Conservation (phyloP, 768 basidiomycete species). For the Saitozyma podzolica region DNA sequence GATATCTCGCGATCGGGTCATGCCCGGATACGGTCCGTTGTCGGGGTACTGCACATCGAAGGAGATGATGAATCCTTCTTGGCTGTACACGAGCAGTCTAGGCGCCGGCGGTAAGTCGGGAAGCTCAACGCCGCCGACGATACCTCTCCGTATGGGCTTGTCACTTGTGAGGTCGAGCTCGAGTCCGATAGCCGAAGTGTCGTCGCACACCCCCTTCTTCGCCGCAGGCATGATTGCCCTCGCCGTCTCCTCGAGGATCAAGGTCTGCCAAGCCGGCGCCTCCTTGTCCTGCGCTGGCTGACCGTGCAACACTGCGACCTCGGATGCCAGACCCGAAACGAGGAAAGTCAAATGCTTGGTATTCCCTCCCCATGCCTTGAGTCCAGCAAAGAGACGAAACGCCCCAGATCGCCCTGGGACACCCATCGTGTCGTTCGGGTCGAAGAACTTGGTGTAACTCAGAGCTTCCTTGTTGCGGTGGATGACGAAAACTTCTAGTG, state of each 20-base stretch:
- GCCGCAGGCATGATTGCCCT: constrained; percentile 48
- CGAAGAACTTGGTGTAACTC: constrained; percentile 48
- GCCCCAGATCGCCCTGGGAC: constrained; percentile 41
- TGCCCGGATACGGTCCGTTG: constrained; percentile 41
- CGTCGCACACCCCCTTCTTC: constrained; percentile 42
- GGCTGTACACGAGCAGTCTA: constrained; percentile 49
- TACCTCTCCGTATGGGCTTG: constrained; percentile 40
- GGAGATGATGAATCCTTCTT: constrained; percentile 51
- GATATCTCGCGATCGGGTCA: constrained; percentile 36
- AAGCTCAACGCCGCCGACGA: constrained; percentile 49
- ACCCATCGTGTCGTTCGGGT: constrained; percentile 51
- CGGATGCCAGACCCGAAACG: constrained; percentile 46
- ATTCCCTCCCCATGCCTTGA: constrained; percentile 48
- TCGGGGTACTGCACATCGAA: constrained; percentile 49
- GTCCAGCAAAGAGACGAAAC: constrained; percentile 36
- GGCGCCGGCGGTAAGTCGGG: constrained; percentile 48
- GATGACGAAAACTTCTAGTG: constrained; percentile 50
- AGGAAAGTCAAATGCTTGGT: constrained; percentile 52
- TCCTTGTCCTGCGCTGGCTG: constrained; percentile 17
- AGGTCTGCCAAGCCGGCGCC: constrained; percentile 40
- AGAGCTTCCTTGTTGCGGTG: constrained; percentile 38
- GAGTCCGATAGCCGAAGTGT: constrained; percentile 51
- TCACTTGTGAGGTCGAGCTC: constrained; percentile 51
- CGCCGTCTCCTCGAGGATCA: constrained; percentile 51
- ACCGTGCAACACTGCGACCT: constrained; percentile 50